Evolutionary conservation across 1,139 yeast genomes (phyloP), one percentile per base, ranked within the genome.

Genomic region (Meyerozyma smithsonii): DNA sequence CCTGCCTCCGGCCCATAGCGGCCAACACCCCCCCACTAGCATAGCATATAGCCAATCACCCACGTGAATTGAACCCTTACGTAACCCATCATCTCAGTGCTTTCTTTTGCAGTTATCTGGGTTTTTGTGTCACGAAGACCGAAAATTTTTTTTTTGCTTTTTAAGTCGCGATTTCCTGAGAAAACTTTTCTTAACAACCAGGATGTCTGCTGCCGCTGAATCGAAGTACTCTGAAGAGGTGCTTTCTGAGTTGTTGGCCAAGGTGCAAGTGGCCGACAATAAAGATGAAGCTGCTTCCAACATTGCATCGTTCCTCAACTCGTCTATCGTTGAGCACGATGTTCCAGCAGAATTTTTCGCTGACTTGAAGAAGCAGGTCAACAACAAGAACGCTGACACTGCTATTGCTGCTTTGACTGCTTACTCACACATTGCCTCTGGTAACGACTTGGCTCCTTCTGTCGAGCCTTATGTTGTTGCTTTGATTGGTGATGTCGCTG

Each of bases 261-360:
- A 88, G 77, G 80, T 92, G 65, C 74, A 92, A 68, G 87, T 92
- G 66, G 96, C 97, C 59, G 96, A 88, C 59, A 84, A 82, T 65
- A 81, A 90, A 70, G 82, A 79, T 50, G 83, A 79, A 63, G 94
- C 95, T 64, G 94, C 97, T 64, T 67, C 84, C 59, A 88, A 87
- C 66, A 86, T 92, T 61, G 81, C 97, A 53, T 81, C 95, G 49
- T 90, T 92, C 77, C 79, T 92, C 72, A 92, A 90, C 74, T 95
- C 97, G 54, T 87, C 94, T 61, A 89, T 90, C 71, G 92, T 90
- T 67, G 98, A 92, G 77, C 97, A 92, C 73, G 97, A 90, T 72
- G 95, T 90, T 54, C 98, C 99, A 59, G 82, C 76, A 61, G 82
- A 81, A 64, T 89, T 90, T 79, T 87, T 90, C 67, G 68, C 66